Percentiles rank a stretch among this genome's conserved stretches.
These are phyloP conservation scores for Drechslerella stenobrocha DNA, from an alignment of 2,329 filamentous ascomycete genomes.

Conservation along the genomic window DNA sequence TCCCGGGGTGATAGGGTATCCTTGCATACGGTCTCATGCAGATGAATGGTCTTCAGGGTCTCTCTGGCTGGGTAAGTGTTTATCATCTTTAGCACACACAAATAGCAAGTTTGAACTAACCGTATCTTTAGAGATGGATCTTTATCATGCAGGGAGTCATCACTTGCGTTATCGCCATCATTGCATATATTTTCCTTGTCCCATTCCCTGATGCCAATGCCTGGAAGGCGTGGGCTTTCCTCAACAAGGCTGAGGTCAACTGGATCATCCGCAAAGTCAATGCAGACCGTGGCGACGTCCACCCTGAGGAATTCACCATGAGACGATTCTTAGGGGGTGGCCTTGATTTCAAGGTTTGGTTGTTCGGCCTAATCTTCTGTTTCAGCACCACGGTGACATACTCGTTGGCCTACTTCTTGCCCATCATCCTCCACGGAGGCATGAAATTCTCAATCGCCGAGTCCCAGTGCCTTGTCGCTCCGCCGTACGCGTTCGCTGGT, in stretches of 20 bases:
- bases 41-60: slow-evolving; percentile 55
- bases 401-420: slow-evolving; percentile 76
- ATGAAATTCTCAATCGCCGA: slow-evolving; percentile 68
- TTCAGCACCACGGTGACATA: slow-evolving; percentile 73
- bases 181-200: slow-evolving; percentile 64
- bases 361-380: slow-evolving; percentile 64
- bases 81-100: background rate
- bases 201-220: slow-evolving; percentile 66
- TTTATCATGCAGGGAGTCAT: slow-evolving; percentile 56
- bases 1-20: slow-evolving; percentile 69
- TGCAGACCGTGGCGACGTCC: slow-evolving; percentile 63
- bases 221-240: slow-evolving; percentile 58
- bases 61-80: slow-evolving; percentile 63
- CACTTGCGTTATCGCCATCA: slow-evolving; percentile 61
- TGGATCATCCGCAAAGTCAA: slow-evolving; percentile 58
- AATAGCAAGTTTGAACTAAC: background rate
- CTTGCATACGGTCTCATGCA: slow-evolving; percentile 68
- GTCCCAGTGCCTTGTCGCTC: slow-evolving; percentile 72
- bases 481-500: slow-evolving; percentile 68
- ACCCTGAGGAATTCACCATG: slow-evolving; percentile 60
- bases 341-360: slow-evolving; percentile 28
- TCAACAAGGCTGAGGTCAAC: slow-evolving; percentile 59
- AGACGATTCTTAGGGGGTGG: slow-evolving; percentile 67
- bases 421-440: slow-evolving; percentile 67
- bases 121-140: slow-evolving; percentile 26